A percentile compares a stretch with the other conserved stretches of the same genome.
Conservation (phyloP, 2,329 filamentous ascomycete species). For the Exophiala xenobiotica region DNA sequence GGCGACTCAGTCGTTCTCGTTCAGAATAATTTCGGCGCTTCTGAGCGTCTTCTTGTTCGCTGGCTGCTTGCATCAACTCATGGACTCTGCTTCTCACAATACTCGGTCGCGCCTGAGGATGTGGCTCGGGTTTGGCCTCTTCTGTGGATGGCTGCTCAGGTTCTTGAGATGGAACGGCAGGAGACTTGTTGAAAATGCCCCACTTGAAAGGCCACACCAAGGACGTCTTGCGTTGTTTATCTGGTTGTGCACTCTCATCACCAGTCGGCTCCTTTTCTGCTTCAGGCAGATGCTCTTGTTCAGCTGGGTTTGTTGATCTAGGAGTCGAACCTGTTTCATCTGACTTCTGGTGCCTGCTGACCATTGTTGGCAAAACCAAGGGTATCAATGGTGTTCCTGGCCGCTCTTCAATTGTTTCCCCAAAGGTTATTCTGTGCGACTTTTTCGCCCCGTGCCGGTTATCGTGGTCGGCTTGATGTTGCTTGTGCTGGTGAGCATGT, state of each 20-base stretch:
- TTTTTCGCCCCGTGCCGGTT: slow-evolving; percentile 6
- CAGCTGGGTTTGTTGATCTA: neutral
- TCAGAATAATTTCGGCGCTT: slow-evolving; percentile 14
- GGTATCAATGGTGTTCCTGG: slow-evolving; percentile 25
- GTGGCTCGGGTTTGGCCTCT: slow-evolving; percentile 11
- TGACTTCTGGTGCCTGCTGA: slow-evolving; percentile 17
- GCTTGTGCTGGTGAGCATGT: slow-evolving; percentile 4
- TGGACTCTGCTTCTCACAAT: slow-evolving; percentile 26
- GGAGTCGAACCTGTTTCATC: neutral
- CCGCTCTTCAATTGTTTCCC: slow-evolving; percentile 19
- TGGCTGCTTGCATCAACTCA: slow-evolving; percentile 22
- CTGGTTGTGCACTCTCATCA: slow-evolving; percentile 2
- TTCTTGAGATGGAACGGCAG: slow-evolving; percentile 14
- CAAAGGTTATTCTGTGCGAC: slow-evolving; percentile 21
- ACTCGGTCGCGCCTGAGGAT: slow-evolving; percentile 13
- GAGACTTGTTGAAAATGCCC: slow-evolving; percentile 22
- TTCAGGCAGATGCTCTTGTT: neutral
- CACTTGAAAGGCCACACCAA: slow-evolving; percentile 23
- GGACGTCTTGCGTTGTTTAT: slow-evolving; percentile 13
- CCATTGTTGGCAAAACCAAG: slow-evolving; percentile 19
- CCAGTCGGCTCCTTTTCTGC: neutral
- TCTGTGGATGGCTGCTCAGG: slow-evolving; percentile 5
- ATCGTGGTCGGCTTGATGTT: neutral
- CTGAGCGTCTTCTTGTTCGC: slow-evolving; percentile 21
- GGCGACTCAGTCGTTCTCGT: slow-evolving; percentile 16